Base-by-base conservation (phyloP, 257 asterid species). In the Schizonepeta tenuifolia region DNA sequence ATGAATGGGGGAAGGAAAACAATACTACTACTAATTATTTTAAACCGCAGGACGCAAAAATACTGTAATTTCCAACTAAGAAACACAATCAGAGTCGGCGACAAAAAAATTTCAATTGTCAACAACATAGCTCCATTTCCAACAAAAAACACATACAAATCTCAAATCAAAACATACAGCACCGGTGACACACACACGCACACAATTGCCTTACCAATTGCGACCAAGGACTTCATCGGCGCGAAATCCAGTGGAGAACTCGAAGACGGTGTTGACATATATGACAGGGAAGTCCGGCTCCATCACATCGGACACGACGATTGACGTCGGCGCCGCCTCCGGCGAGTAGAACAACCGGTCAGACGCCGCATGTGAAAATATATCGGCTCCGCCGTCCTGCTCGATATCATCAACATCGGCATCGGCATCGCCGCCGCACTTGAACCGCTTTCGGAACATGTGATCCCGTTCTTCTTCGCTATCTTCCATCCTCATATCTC, bases 181-280 rank as follows among this genome's bases (percentile, higher is more conserved):
- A 28, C 14, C 40, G 13, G 22, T 54, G 17, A 15, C n/a, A 43
- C 41, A 59, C 28, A 46, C 18, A 49, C 14, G 10, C n/a, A 57
- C 65, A 54, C 7, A n/a, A 55, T 11, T 12, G 21, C 43, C 36
- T 77, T 76, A 91, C 97, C 97, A 91, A 84, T 91, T 91, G 69
- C 93, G 93, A 59, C 97, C 96, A 49, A 91, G 93, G 77, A 91
- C 88, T 86, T 91, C 93, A 55, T 89, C 91, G 41, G 96, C 96
- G 13, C 97, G 97, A 76, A 83, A 91, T 64, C 97, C 97, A 36
- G 97, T 91, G 71, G 91, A 85, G 53, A 75, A 75, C 78, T 91
- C 97, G 70, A 91, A 91, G 60, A 80, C 83, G 0, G 95, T 75
- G 76, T 89, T 91, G 69, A 89, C 95, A 59, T 91, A 91, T 20